phyloP scores from a whole-genome alignment of 768 basidiomycete species.

The Aureoboletus auriporus region DNA sequence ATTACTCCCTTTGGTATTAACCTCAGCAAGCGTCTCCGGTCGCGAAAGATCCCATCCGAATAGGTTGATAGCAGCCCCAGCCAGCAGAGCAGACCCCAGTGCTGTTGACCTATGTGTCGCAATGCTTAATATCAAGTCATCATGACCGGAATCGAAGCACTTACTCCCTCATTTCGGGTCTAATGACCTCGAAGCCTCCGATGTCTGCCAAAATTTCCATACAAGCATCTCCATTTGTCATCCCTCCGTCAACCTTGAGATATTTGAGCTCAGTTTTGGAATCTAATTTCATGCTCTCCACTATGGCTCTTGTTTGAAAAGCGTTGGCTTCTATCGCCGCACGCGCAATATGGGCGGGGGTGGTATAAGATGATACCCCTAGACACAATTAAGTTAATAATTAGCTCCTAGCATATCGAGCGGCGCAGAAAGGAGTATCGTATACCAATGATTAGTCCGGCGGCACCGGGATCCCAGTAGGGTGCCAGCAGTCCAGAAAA shows the following conservation, averaged over 20 bases:
- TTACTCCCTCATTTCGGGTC: conserved; percentile 96
- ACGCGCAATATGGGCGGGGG: conserved; percentile 87
- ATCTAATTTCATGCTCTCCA: conserved; percentile 94
- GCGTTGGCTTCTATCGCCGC: conserved; percentile 96
- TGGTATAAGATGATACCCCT: conserved; percentile 86
- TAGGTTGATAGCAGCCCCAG: conserved; percentile 80
- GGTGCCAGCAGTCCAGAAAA: conserved; percentile 96
- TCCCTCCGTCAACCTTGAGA: conserved; percentile 96
- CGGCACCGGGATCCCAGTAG: conserved; percentile 94
- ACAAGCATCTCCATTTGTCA: conserved; percentile 90
- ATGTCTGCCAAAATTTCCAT: conserved; percentile 87
- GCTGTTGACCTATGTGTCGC: conserved; percentile 74
- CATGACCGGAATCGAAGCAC: conserved; percentile 25
- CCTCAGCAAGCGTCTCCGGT: conserved; percentile 78
- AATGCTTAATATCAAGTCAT: neutral
- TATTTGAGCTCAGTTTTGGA: conserved; percentile 74
- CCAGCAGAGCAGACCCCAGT: conserved; percentile 90
- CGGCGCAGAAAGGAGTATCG: neutral
- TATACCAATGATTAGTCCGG: conserved; percentile 76
- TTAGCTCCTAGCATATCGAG: neutral
- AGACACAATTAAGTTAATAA: neutral
- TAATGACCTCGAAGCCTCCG: conserved; percentile 86
- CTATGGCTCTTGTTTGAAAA: conserved; percentile 91
- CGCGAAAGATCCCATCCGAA: conserved; percentile 90
- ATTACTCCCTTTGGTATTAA: conserved; percentile 80